phyloP scores from a whole-genome alignment of 164 flowering plant species.

The Vitis rotundifolia region DNA sequence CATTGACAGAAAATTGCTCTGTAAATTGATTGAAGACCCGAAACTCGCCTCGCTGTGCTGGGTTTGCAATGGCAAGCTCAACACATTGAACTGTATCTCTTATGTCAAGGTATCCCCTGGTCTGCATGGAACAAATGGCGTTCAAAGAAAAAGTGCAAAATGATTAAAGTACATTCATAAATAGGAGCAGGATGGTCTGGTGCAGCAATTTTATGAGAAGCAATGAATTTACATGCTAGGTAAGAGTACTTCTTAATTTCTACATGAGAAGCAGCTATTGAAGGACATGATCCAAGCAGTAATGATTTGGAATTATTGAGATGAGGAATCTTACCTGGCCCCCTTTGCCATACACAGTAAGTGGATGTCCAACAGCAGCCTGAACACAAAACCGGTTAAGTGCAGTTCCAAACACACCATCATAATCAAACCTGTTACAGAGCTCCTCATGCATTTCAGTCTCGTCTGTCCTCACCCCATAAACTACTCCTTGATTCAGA shows the following conservation, averaged over 20 bases:
- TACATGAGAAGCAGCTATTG: neutral
- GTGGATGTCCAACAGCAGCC: constrained; percentile 99
- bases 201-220: too few relatives aligned
- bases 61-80: constrained; percentile 91
- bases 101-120: constrained; percentile 93
- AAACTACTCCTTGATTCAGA: constrained; percentile 95
- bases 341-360: constrained; percentile 96
- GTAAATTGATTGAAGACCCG: constrained; percentile 97
- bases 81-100: constrained; percentile 97
- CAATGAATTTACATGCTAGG: too few relatives aligned
- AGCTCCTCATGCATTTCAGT: constrained; percentile 93
- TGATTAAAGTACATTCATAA: neutral
- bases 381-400: constrained; percentile 89
- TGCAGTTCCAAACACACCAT: constrained; percentile 92
- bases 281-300: neutral
- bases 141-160: neutral
- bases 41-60: constrained; percentile 83
- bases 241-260: too few relatives aligned
- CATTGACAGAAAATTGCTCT: constrained; percentile 93
- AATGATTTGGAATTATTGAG: neutral
- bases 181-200: neutral
- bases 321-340: constrained; percentile 66
- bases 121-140: constrained; percentile 39
- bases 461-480: constrained; percentile 88
- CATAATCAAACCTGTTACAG: constrained; percentile 87